Evolutionary conservation across 208 protist species (phyloP).

Genomic region (Blechomonas ayalai): DNA sequence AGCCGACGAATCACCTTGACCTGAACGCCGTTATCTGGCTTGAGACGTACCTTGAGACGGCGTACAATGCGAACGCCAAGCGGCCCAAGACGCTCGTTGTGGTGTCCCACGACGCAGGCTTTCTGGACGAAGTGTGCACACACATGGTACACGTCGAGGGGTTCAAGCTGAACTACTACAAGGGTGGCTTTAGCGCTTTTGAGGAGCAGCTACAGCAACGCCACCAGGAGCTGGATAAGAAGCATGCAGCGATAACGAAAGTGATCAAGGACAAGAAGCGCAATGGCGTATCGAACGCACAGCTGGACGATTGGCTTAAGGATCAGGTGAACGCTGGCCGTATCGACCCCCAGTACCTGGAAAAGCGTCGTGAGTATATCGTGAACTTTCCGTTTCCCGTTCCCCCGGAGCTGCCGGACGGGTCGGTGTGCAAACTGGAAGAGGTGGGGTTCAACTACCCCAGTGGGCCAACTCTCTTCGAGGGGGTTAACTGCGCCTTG

Average conservation of each 20-base stretch:
- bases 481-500: slow-evolving; percentile 71
- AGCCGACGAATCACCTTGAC: slow-evolving; percentile 97
- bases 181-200: slow-evolving; percentile 68
- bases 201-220: slow-evolving; percentile 63
- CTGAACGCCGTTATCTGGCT: slow-evolving; percentile 94
- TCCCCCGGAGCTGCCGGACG: slow-evolving; percentile 71
- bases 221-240: slow-evolving; percentile 83
- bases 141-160: slow-evolving; percentile 92
- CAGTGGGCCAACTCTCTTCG: slow-evolving; percentile 56
- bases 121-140: slow-evolving; percentile 93
- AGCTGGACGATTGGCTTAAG: slow-evolving; percentile 77
- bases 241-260: slow-evolving; percentile 61
- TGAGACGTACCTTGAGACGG: slow-evolving; percentile 80
- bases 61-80: slow-evolving; percentile 73
- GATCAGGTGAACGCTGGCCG: slow-evolving; percentile 62
- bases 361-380: slow-evolving; percentile 83
- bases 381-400: slow-evolving; percentile 86
- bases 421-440: slow-evolving; percentile 77
- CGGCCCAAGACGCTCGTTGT: slow-evolving; percentile 91
- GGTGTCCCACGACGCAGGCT: slow-evolving; percentile 95
- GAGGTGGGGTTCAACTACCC: slow-evolving; percentile 84
- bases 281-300: slow-evolving; percentile 82
- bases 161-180: slow-evolving; percentile 86
- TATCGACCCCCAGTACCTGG: slow-evolving; percentile 55
- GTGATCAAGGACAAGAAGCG: slow-evolving; percentile 83